These are phyloP conservation scores for Clavariopsis aquatica DNA, from an alignment of 495 filamentous ascomycete genomes.

Conservation along the genomic window DNA sequence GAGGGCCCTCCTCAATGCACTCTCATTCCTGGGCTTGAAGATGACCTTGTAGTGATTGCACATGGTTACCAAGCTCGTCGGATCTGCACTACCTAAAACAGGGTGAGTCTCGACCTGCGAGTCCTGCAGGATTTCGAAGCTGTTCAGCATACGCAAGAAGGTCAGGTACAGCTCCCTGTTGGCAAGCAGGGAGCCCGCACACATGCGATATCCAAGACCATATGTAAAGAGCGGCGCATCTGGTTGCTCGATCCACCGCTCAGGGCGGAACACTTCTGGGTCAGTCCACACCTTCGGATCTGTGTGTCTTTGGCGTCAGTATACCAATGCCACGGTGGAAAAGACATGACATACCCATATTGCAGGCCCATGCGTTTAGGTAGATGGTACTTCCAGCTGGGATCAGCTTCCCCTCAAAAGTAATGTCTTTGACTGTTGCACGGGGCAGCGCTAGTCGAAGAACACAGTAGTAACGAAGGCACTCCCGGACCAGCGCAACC, in stretches of 20 bases:
- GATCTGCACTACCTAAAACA: conserved; percentile 56
- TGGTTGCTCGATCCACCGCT: conserved; percentile 63
- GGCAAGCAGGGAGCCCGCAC: conserved; percentile 62
- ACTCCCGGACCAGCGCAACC: conserved; percentile 60
- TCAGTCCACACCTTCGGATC: conserved; percentile 61
- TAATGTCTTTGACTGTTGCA: conserved; percentile 60
- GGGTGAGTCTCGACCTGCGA: conserved; percentile 55
- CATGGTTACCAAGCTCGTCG: conserved; percentile 60
- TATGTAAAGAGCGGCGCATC: conserved; percentile 64
- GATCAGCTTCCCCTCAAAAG: conserved; percentile 57
- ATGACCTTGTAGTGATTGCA: conserved; percentile 57
- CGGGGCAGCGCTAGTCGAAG: conserved; percentile 63
- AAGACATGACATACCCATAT: conserved; percentile 51
- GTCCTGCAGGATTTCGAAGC: conserved; percentile 56
- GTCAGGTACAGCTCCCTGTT: conserved; percentile 67
- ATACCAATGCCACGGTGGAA: neutral
- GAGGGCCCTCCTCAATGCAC: conserved; percentile 43
- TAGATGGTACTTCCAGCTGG: conserved; percentile 63
- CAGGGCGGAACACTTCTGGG: conserved; percentile 60
- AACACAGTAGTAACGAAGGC: conserved; percentile 61
- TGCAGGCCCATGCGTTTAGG: conserved; percentile 67
- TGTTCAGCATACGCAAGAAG: conserved; percentile 62
- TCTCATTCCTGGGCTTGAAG: conserved; percentile 56
- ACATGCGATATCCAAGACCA: conserved; percentile 67
- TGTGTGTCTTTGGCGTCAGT: conserved; percentile 33